These are phyloP conservation scores for Cyclotella kingstonii DNA, from an alignment of 108 stramenopile genomes.

Conservation along the genomic window DNA sequence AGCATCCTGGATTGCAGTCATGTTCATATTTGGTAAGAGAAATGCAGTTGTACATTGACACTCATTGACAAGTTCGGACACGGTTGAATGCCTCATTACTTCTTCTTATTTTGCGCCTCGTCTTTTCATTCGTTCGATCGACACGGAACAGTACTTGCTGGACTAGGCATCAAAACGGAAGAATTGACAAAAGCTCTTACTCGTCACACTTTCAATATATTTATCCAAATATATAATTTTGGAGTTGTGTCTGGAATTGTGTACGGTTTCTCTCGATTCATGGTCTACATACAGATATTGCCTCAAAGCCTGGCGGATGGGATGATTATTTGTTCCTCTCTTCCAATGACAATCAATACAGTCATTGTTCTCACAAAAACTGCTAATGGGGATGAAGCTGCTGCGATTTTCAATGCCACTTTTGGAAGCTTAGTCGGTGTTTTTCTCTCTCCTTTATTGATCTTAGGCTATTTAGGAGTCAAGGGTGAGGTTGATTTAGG, in stretches of 20 bases:
- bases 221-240: slow-evolving; percentile 78
- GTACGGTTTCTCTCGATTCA: slow-evolving; percentile 55
- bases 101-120: background rate
- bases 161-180: slow-evolving; percentile 75
- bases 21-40: slow-evolving; percentile 75
- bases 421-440: slow-evolving; percentile 65
- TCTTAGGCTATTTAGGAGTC: slow-evolving; percentile 52
- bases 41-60: background rate
- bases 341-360: slow-evolving; percentile 87
- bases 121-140: no score
- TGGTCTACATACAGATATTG: slow-evolving; percentile 44
- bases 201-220: slow-evolving; percentile 65
- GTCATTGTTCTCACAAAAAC: slow-evolving; percentile 63
- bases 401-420: slow-evolving; percentile 76
- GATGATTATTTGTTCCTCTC: slow-evolving; percentile 69
- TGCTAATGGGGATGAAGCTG: slow-evolving; percentile 79
- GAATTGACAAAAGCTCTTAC: slow-evolving; percentile 80
- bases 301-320: slow-evolving; percentile 65
- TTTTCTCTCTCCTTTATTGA: slow-evolving; percentile 58
- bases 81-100: no score
- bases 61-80: no score
- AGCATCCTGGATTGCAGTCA: slow-evolving; percentile 75
- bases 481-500: slow-evolving; percentile 43
- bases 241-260: slow-evolving; percentile 61
- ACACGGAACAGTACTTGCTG: slow-evolving; percentile 48